These are phyloP conservation scores for Rhododendron williamsianum DNA, from an alignment of 148 eudicot species.

Conservation along the genomic window DNA sequence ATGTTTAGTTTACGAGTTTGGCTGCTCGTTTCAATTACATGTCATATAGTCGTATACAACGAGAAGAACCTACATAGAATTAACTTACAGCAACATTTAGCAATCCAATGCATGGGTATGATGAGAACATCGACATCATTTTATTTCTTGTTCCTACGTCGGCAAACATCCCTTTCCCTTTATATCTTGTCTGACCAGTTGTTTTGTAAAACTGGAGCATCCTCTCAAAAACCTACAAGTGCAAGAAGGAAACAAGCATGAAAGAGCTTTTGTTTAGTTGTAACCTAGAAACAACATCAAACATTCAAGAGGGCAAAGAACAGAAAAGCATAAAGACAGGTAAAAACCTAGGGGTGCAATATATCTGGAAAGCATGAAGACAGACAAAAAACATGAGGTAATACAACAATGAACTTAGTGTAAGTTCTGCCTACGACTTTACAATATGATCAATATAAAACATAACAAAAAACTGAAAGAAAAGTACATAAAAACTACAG, in stretches of 20 bases:
- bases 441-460: background rate
- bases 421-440: background rate
- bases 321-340: background rate
- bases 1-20: background rate
- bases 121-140: slow-evolving; percentile 31
- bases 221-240: slow-evolving; percentile 58
- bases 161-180: slow-evolving; percentile 26
- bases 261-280: background rate
- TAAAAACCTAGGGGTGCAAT: background rate
- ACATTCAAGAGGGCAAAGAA: background rate
- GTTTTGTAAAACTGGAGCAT: slow-evolving; percentile 49
- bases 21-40: background rate
- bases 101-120: slow-evolving; percentile 57
- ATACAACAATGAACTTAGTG: background rate
- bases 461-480: background rate
- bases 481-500: background rate
- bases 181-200: slow-evolving; percentile 25
- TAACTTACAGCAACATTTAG: slow-evolving; percentile 85
- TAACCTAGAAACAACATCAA: slow-evolving; percentile 2
- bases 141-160: slow-evolving; percentile 19
- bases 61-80: background rate
- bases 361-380: background rate
- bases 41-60: background rate
- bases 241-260: slow-evolving; percentile 11
- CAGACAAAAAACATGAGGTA: no score